phyloP scores from a whole-genome alignment of 2,329 filamentous ascomycete genomes.

The Drechslera avenae region DNA sequence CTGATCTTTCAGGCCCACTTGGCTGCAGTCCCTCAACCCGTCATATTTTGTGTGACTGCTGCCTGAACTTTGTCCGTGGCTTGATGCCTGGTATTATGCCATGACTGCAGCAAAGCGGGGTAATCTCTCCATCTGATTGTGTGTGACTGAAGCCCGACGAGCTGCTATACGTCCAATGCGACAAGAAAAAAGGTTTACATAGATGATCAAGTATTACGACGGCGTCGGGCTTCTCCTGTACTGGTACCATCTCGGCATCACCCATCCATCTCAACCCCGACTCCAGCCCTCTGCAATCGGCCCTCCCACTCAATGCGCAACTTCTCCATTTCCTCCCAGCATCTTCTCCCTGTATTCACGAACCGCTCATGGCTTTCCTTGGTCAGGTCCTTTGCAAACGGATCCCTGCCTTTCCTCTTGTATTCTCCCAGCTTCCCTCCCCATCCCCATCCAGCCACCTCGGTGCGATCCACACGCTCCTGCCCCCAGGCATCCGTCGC shows the following conservation, averaged over 20 bases:
- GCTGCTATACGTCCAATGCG: too few species aligned
- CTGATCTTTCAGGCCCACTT: slow-evolving; percentile 6
- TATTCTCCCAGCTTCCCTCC: slow-evolving; percentile 61
- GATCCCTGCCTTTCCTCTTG: slow-evolving; percentile 61
- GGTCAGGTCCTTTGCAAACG: slow-evolving; percentile 63
- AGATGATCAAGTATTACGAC: too few species aligned
- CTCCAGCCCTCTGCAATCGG: slow-evolving; percentile 45
- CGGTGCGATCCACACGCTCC: slow-evolving; percentile 72
- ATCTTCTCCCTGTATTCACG: slow-evolving; percentile 63
- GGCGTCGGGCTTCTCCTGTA: too few species aligned
- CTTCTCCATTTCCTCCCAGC: slow-evolving; percentile 74
- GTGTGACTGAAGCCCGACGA: too few species aligned
- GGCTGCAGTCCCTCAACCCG: background rate
- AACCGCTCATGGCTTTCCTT: slow-evolving; percentile 66
- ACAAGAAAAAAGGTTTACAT: too few species aligned
- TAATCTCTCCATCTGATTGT: too few species aligned
- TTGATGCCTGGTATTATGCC: background rate
- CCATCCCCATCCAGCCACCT: slow-evolving; percentile 84
- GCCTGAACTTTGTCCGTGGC: background rate
- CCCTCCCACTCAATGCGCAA: slow-evolving; percentile 68
- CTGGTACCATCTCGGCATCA: too few species aligned
- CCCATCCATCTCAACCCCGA: slow-evolving; percentile 42
- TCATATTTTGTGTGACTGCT: background rate
- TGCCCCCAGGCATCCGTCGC: slow-evolving; percentile 64
- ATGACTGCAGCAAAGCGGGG: too few species aligned